Percentiles rank a stretch among this genome's conserved stretches.
These are phyloP conservation scores for Kwoniella shandongensis DNA, from an alignment of 768 basidiomycete species.

Conservation along the genomic window DNA sequence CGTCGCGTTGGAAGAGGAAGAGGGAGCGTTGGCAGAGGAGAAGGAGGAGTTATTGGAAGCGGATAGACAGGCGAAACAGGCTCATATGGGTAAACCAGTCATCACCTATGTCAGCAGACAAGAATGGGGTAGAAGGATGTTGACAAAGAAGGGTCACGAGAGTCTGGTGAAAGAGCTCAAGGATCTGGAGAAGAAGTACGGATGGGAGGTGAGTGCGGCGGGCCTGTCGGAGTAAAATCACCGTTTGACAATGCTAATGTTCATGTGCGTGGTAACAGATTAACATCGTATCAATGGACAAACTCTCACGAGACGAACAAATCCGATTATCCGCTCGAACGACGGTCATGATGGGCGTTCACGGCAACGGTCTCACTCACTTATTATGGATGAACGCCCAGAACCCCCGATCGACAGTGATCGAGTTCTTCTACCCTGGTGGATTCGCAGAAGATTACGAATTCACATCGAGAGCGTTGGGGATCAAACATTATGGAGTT, in stretches of 20 bases:
- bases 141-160: slow-evolving; percentile 74
- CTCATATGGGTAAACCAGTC: slow-evolving; percentile 62
- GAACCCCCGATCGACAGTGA: slow-evolving; percentile 72
- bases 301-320: slow-evolving; percentile 75
- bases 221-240: not conserved
- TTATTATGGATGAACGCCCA: slow-evolving; percentile 75
- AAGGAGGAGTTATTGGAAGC: slow-evolving; percentile 27
- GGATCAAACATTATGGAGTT: slow-evolving; percentile 77
- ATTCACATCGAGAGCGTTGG: slow-evolving; percentile 75
- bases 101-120: slow-evolving; percentile 92
- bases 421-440: slow-evolving; percentile 77
- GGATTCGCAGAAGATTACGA: slow-evolving; percentile 86
- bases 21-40: slow-evolving; percentile 51
- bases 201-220: slow-evolving; percentile 62
- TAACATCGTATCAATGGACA: slow-evolving; percentile 81
- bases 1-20: slow-evolving; percentile 37
- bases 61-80: slow-evolving; percentile 46
- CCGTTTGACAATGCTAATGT: not conserved
- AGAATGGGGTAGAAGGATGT: slow-evolving; percentile 80
- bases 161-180: slow-evolving; percentile 71
- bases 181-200: slow-evolving; percentile 67
- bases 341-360: slow-evolving; percentile 61
- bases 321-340: slow-evolving; percentile 76
- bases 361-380: slow-evolving; percentile 64
- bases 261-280: slow-evolving; percentile 54